phyloP scores from a whole-genome alignment of 768 basidiomycete species.

The Multifurca ochricompacta region DNA sequence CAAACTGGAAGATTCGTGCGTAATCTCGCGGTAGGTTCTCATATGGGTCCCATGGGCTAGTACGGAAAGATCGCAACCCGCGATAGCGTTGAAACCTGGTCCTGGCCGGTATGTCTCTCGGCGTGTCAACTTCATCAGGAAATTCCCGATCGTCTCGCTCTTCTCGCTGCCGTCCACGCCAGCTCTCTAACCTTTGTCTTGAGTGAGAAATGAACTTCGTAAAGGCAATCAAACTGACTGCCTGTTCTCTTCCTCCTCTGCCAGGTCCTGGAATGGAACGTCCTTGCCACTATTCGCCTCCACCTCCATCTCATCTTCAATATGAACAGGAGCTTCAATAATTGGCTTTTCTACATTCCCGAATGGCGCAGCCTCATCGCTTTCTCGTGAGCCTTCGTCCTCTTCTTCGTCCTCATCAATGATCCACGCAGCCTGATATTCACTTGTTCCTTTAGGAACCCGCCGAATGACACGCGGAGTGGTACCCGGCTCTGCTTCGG shows the following conservation, averaged over 20 bases:
- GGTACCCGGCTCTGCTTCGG: constrained; percentile 62
- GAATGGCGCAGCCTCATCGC: constrained; percentile 33
- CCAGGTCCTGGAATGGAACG: constrained; percentile 67
- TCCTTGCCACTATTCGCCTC: constrained; percentile 34
- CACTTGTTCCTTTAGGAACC: constrained; percentile 92
- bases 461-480: constrained; percentile 75
- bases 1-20: constrained; percentile 92
- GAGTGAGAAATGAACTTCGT: constrained; percentile 7
- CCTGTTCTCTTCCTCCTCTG: constrained; percentile 75
- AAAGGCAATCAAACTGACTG: constrained; percentile 52
- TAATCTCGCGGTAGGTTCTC: constrained; percentile 95
- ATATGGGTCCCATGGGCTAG: constrained; percentile 96
- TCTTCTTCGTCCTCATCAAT: constrained; percentile 62
- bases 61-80: constrained; percentile 86
- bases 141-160: constrained; percentile 81
- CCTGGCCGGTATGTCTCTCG: constrained; percentile 70
- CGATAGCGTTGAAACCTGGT: constrained; percentile 87
- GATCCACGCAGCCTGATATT: constrained; percentile 97
- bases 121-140: constrained; percentile 95
- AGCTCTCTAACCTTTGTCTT: constrained; percentile 49
- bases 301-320: constrained; percentile 47
- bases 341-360: constrained; percentile 46
- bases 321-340: constrained; percentile 44
- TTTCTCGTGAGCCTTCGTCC: constrained; percentile 27
- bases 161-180: constrained; percentile 63